These are phyloP conservation scores for Pseudognaphalium luteoalbum DNA, from an alignment of 129 eudicot species.

Conservation along the genomic window DNA sequence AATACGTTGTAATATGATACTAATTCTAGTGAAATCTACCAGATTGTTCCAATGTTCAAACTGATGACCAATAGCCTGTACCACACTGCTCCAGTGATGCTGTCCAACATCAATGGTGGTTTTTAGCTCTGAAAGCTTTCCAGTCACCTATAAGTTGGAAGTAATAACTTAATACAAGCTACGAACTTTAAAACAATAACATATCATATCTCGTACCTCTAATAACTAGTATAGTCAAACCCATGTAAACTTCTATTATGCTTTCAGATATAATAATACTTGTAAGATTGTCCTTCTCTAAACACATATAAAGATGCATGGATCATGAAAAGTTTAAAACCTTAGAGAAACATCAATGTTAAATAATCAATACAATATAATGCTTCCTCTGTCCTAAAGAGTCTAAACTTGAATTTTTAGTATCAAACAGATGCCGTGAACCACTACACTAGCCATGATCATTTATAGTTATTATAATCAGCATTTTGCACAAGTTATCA, in stretches of 20 bases:
- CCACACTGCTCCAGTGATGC: conserved; percentile 62
- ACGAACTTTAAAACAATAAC: neutral
- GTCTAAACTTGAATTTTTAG: neutral
- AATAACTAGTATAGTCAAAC: too few relatives aligned
- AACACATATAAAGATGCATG: too few relatives aligned
- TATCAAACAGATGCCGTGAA: neutral
- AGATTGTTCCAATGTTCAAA: conserved; percentile 73
- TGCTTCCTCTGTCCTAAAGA: neutral
- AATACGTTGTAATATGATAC: neutral
- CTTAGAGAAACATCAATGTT: neutral
- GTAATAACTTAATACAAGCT: neutral
- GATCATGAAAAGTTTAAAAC: neutral
- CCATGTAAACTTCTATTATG: too few relatives aligned
- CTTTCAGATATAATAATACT: too few relatives aligned
- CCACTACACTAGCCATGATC: neutral
- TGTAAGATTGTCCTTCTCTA: too few relatives aligned
- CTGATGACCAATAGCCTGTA: conserved; percentile 61
- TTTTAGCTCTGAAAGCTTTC: conserved; percentile 75
- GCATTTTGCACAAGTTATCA: conserved; percentile 4
- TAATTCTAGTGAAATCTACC: conserved; percentile 41
- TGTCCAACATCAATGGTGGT: conserved; percentile 78
- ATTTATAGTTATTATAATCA: neutral
- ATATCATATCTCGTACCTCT: neutral
- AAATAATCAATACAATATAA: neutral
- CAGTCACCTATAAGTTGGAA: conserved; percentile 49